Evolutionary conservation across 345 rosid genomes (phyloP).

Genomic region (Microcos paniculata): DNA sequence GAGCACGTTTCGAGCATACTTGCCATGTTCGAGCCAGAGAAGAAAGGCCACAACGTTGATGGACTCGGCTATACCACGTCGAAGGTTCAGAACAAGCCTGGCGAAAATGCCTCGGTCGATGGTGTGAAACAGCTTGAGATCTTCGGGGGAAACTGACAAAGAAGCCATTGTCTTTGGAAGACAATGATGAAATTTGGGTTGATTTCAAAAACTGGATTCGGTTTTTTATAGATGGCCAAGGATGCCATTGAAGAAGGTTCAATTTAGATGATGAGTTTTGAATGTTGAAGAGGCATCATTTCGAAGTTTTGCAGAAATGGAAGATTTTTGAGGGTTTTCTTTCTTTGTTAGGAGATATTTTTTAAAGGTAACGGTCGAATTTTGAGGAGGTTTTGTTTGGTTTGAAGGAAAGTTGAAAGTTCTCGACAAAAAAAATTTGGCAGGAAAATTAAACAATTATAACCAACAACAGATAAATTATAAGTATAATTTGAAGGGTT

Average conservation of each 20-base stretch:
- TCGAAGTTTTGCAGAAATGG: not conserved
- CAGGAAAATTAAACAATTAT: too few species aligned
- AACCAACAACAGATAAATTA: too few species aligned
- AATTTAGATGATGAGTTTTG: not conserved
- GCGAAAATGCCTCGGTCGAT: not conserved
- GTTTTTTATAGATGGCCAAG: not conserved
- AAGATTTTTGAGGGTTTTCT: not conserved
- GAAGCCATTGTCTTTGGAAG: not conserved
- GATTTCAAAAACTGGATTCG: not conserved
- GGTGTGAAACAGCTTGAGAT: slow-evolving; percentile 9
- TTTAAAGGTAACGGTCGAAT: not conserved
- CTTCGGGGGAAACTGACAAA: not conserved
- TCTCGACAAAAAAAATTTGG: not conserved
- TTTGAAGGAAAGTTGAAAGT: not conserved
- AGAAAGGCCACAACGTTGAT: slow-evolving; percentile 9
- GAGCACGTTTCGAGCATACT: not conserved
- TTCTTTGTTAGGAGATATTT: not conserved
- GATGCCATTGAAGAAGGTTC: not conserved
- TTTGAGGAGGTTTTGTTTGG: not conserved
- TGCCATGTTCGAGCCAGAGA: slow-evolving; percentile 5
- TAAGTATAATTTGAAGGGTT: too few species aligned
- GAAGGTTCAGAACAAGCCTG: not conserved
- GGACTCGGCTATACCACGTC: not conserved
- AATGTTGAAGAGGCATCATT: not conserved
- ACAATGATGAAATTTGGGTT: not conserved